phyloP scores from a whole-genome alignment of 352 stramenopile species.

The Aphanomyces invadans region DNA sequence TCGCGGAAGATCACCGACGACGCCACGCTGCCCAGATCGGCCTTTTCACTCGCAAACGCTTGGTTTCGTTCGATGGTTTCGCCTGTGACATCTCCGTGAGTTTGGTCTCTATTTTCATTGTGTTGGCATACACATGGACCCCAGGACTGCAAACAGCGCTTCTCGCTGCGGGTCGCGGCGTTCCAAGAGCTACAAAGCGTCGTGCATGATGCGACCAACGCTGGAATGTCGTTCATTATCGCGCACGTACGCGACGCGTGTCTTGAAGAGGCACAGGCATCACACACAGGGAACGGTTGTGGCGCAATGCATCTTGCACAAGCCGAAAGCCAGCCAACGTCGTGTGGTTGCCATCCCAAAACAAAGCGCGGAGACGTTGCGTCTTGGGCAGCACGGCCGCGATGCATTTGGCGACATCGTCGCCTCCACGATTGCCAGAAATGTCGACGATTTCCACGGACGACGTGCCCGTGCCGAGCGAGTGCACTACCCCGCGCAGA shows the following conservation, averaged over 20 bases:
- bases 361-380: constrained; percentile 50
- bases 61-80: constrained; percentile 13
- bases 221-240: too few species aligned
- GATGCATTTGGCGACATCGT: constrained; percentile 43
- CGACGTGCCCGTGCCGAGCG: constrained; percentile 33
- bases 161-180: constrained; percentile 7
- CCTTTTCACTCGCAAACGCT: not conserved
- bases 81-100: too few species aligned
- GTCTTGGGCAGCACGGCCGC: constrained; percentile 45
- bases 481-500: constrained; percentile 38
- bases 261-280: constrained; percentile 76
- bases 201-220: not conserved
- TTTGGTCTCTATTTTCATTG: too few species aligned
- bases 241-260: constrained; percentile 41
- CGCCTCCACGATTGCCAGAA: constrained; percentile 63
- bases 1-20: not conserved
- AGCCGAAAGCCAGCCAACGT: constrained; percentile 55
- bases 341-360: constrained; percentile 71
- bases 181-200: constrained; percentile 9
- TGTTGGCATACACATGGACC: constrained; percentile 14
- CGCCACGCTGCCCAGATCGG: not conserved
- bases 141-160: constrained; percentile 17
- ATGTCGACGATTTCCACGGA: constrained; percentile 59
- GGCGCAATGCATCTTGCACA: constrained; percentile 53
- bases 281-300: constrained; percentile 55